A percentile compares a stretch with the other conserved stretches of the same genome.
These are phyloP conservation scores for Phytophthora chlamydospora DNA, from an alignment of 352 stramenopile genomes.

Conservation along the genomic window DNA sequence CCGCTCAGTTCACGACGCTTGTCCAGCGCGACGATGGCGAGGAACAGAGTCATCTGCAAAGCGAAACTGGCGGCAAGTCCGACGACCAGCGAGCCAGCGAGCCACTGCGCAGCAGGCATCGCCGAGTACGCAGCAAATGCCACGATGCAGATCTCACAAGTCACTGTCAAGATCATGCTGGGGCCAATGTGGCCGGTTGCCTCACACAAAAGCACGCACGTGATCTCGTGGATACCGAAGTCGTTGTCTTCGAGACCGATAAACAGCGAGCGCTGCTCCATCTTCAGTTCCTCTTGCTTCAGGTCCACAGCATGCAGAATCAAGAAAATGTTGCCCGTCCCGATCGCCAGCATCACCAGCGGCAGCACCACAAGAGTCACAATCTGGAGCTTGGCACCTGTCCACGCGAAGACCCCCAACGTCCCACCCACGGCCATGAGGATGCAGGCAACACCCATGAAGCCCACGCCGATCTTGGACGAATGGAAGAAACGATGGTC, in stretches of 20 bases:
- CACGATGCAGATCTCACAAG: conserved; percentile 56
- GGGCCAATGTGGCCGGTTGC: conserved; percentile 57
- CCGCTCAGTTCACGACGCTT: conserved; percentile 70
- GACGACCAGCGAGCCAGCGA: conserved; percentile 57
- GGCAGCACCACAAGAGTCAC: conserved; percentile 75
- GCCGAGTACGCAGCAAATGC: conserved; percentile 59
- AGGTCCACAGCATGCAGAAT: conserved; percentile 61
- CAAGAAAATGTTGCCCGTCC: conserved; percentile 77
- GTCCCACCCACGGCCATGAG: conserved; percentile 64
- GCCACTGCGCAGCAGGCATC: conserved; percentile 71
- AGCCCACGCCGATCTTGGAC: conserved; percentile 68
- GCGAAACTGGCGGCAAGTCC: conserved; percentile 58
- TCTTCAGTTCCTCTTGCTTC: conserved; percentile 53
- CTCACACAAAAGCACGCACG: conserved; percentile 55
- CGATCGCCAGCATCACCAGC: conserved; percentile 68
- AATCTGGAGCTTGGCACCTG: conserved; percentile 64
- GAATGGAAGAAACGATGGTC: conserved; percentile 60
- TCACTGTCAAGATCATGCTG: conserved; percentile 59
- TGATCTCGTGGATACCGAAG: conserved; percentile 55
- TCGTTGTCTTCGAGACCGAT: conserved; percentile 50
- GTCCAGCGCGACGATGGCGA: conserved; percentile 66
- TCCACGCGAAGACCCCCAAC: conserved; percentile 74
- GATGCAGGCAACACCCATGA: conserved; percentile 71
- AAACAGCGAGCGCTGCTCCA: conserved; percentile 58
- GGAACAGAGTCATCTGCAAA: conserved; percentile 73